These are phyloP conservation scores for Eremothecium cymbalariae DNA, from an alignment of 1,139 yeast genomes.

Conservation along the genomic window DNA sequence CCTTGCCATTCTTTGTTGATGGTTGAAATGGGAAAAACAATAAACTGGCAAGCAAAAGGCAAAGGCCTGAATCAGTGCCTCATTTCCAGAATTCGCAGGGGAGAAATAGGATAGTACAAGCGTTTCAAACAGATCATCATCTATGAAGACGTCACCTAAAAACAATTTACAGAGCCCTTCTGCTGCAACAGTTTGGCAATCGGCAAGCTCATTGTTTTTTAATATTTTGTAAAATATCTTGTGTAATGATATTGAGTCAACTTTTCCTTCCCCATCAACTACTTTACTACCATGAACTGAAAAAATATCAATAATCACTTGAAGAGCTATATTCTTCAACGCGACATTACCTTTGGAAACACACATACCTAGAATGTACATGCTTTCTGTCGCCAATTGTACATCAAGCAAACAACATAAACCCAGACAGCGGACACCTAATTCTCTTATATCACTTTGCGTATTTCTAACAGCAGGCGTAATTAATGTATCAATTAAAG, in stretches of 20 bases:
- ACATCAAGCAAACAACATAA: conserved; percentile 67
- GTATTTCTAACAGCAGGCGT: conserved; percentile 68
- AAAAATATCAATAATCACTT: conserved; percentile 68
- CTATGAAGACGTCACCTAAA: conserved; percentile 66
- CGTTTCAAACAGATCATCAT: conserved; percentile 63
- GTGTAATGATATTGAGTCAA: conserved; percentile 53
- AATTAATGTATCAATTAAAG: conserved; percentile 69
- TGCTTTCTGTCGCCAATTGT: conserved; percentile 52
- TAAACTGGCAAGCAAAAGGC: conserved; percentile 88
- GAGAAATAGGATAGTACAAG: conserved; percentile 69
- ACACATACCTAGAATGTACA: conserved; percentile 57
- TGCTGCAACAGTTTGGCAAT: conserved; percentile 72
- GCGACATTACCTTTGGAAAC: conserved; percentile 49
- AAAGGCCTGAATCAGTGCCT: conserved; percentile 67
- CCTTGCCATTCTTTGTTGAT: conserved; percentile 60
- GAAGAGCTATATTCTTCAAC: conserved; percentile 53
- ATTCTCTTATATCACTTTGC: conserved; percentile 51
- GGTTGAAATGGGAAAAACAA: conserved; percentile 67
- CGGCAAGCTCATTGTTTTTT: conserved; percentile 49
- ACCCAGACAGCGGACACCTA: conserved; percentile 73
- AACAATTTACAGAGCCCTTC: conserved; percentile 81
- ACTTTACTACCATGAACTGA: conserved; percentile 68
- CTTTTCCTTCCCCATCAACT: conserved; percentile 55
- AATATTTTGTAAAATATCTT: conserved; percentile 63
- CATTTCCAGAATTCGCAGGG: conserved; percentile 54